A percentile compares a stretch with the other conserved stretches of the same genome.
phyloP scores from a whole-genome alignment of 2,329 filamentous ascomycete genomes.

The Didymella glomerata region DNA sequence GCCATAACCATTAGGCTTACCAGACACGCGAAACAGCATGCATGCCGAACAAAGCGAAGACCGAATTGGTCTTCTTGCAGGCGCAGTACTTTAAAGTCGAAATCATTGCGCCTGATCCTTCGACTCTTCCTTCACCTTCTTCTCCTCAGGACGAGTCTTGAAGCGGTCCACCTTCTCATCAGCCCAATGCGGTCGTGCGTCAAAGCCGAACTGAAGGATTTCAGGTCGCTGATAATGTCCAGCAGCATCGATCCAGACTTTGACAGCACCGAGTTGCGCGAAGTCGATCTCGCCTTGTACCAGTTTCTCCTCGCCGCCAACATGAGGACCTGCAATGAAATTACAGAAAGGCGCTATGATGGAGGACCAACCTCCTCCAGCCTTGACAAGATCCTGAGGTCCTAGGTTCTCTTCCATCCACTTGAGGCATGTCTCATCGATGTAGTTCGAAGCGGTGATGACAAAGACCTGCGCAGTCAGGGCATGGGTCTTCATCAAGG shows the following conservation, averaged over 20 bases:
- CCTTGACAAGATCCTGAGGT: constrained; percentile 45
- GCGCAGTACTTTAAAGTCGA: too few species aligned
- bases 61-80: neutral
- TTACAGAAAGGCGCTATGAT: constrained; percentile 49
- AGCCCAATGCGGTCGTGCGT: constrained; percentile 41
- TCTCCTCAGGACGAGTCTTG: constrained; percentile 24
- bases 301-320: constrained; percentile 45
- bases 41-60: neutral
- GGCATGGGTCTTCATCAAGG: constrained; percentile 58
- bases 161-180: constrained; percentile 43
- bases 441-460: constrained; percentile 54
- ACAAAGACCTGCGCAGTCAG: constrained; percentile 58
- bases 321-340: constrained; percentile 48
- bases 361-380: constrained; percentile 49
- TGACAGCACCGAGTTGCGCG: constrained; percentile 42
- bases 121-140: constrained; percentile 21
- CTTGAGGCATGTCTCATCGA: constrained; percentile 53
- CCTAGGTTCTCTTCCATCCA: constrained; percentile 53
- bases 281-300: constrained; percentile 50
- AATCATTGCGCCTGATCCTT: constrained; percentile 14
- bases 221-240: constrained; percentile 51
- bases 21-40: neutral
- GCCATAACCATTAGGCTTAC: neutral
- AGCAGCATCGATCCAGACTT: constrained; percentile 51
- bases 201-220: constrained; percentile 46